A percentile compares a stretch with the other conserved stretches of the same genome.
Evolutionary conservation across 2,329 filamentous ascomycete genomes (phyloP).

Genomic region (Fusarium circinatum): DNA sequence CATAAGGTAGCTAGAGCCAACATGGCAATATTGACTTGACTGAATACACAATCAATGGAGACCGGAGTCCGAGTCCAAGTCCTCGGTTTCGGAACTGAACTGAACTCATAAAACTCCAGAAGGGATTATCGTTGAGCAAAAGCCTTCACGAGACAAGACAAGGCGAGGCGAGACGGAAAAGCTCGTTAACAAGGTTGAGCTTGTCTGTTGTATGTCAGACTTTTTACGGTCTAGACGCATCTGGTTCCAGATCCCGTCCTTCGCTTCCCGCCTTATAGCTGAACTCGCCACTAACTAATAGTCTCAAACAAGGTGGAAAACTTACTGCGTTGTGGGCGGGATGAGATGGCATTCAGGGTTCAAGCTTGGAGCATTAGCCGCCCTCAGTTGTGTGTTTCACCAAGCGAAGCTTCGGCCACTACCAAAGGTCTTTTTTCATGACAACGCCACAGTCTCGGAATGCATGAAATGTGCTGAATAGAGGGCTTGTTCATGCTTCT

Average conservation of each 20-base stretch:
- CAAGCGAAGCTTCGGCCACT: conserved; percentile 12
- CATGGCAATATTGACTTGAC: not conserved
- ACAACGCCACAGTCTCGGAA: conserved; percentile 24
- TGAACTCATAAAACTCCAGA: not conserved
- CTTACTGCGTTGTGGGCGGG: not conserved
- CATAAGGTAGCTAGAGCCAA: not conserved
- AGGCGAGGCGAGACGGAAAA: not conserved
- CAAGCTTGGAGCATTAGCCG: not conserved
- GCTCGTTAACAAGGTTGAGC: conserved; percentile 10
- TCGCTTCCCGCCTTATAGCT: conserved; percentile 13
- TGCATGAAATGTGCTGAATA: not conserved
- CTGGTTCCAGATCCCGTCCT: conserved; percentile 5
- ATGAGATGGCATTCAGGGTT: not conserved
- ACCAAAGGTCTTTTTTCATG: conserved; percentile 2
- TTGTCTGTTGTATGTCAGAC: not conserved
- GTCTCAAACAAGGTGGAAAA: not conserved
- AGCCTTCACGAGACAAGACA: not conserved
- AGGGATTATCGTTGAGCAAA: conserved; percentile 17
- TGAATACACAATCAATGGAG: not conserved
- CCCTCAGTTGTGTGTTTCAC: conserved; percentile 37
- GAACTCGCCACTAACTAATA: conserved; percentile 7
- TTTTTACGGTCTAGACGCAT: conserved; percentile 17
- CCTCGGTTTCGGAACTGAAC: not conserved
- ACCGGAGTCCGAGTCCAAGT: conserved; percentile 19
- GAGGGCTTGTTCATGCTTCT: not conserved